Percentiles rank a stretch among this genome's conserved stretches.
Conservation (phyloP, 768 basidiomycete genomes). For the Lenzites betulinus region DNA sequence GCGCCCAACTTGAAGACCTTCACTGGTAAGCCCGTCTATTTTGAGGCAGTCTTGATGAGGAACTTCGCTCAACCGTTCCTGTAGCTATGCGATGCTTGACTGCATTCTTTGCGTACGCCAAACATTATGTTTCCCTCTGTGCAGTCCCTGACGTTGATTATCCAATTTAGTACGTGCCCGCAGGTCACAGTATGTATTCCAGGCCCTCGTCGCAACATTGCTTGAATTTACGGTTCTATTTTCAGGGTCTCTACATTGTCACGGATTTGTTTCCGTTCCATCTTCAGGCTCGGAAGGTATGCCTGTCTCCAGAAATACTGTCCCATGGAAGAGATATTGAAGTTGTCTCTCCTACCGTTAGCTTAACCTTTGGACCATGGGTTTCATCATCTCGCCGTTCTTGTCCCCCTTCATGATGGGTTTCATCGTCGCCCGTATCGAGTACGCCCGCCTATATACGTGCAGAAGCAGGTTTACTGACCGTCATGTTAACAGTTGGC, state of each 20-base stretch:
- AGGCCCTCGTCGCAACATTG: neutral
- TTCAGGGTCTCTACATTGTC: constrained; percentile 58
- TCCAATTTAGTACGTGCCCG: constrained; percentile 47
- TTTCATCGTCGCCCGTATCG: constrained; percentile 61
- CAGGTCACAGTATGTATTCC: constrained; percentile 50
- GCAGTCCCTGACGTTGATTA: neutral
- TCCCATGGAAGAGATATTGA: too few species aligned
- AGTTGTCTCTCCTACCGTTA: constrained; percentile 21
- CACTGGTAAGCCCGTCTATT: constrained; percentile 42
- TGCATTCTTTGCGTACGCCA: constrained; percentile 54
- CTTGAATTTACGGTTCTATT: neutral
- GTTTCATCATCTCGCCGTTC: constrained; percentile 67
- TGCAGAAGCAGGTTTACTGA: neutral
- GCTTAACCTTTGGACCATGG: constrained; percentile 76
- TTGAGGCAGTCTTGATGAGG: too few species aligned
- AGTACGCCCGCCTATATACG: constrained; percentile 27
- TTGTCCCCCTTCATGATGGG: constrained; percentile 68
- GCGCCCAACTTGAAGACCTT: constrained; percentile 59
- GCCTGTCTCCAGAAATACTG: too few species aligned
- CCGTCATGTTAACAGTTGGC: constrained; percentile 40
- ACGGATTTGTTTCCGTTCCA: constrained; percentile 72
- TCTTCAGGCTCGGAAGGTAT: constrained; percentile 63
- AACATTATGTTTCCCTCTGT: too few species aligned
- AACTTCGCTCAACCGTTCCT: neutral
- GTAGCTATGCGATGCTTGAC: constrained; percentile 61